phyloP scores from a whole-genome alignment of 1,284 basidiomycete genomes.

The Apiotrichum domesticum region DNA sequence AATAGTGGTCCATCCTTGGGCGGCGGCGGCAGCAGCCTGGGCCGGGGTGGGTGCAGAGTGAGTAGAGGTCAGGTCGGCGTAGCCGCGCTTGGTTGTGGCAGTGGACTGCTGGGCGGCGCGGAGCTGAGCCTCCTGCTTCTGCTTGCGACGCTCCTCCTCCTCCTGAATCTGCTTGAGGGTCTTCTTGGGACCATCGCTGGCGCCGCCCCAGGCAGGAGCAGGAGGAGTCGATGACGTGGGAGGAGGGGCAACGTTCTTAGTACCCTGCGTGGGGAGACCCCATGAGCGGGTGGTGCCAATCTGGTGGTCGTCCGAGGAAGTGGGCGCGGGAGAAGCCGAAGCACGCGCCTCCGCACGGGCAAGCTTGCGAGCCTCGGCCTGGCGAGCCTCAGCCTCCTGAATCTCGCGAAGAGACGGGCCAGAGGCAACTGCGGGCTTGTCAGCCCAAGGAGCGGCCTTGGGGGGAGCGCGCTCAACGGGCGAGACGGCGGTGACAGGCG shows the following conservation, averaged over 20 bases:
- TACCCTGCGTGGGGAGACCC: conserved; percentile 45
- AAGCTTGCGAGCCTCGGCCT: conserved; percentile 64
- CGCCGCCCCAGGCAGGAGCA: conserved; percentile 43
- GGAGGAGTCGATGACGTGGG: conserved; percentile 39
- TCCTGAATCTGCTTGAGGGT: conserved; percentile 98
- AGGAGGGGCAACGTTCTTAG: conserved; percentile 26
- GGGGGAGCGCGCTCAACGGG: conserved; percentile 12
- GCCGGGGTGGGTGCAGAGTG: conserved; percentile 56
- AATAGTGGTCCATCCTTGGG: conserved; percentile 76
- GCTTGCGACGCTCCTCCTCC: conserved; percentile 84
- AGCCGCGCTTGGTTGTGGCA: conserved; percentile 56
- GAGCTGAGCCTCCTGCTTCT: conserved; percentile 46
- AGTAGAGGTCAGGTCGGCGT: conserved; percentile 65
- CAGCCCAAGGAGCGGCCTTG: conserved; percentile 44
- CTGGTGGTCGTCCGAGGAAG: conserved; percentile 29
- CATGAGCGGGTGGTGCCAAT: conserved; percentile 43
- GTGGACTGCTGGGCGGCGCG: conserved; percentile 21
- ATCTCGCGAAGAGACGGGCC: conserved; percentile 84
- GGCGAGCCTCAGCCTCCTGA: conserved; percentile 84
- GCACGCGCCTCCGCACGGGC: conserved; percentile 56
- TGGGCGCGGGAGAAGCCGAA: conserved; percentile 39
- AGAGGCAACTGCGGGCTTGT: conserved; percentile 36
- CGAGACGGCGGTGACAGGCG: conserved; percentile 25
- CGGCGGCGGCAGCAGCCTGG: conserved; percentile 52
- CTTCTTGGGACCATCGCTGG: conserved; percentile 61